A percentile compares a stretch with the other conserved stretches of the same genome.
These are phyloP conservation scores for Pleurotus ostreatus DNA, from an alignment of 768 basidiomycete species.

Conservation along the genomic window DNA sequence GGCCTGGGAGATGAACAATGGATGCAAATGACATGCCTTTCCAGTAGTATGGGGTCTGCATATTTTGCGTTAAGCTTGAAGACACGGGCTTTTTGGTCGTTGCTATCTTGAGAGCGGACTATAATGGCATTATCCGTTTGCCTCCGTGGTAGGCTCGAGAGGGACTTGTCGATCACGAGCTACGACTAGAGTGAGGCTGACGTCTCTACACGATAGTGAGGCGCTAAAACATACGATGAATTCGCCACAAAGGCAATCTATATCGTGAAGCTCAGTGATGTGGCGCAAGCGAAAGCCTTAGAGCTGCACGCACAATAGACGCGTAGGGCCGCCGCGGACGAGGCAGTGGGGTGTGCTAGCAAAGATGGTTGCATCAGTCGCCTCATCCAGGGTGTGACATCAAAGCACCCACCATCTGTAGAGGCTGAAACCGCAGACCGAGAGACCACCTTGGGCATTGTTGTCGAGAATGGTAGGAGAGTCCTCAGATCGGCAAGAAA, in stretches of 20 bases:
- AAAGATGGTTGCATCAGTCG: not conserved
- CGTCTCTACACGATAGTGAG: not conserved
- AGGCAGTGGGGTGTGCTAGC: slow-evolving; percentile 73
- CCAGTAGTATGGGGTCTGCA: slow-evolving; percentile 67
- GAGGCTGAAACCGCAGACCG: slow-evolving; percentile 87
- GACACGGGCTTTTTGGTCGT: slow-evolving; percentile 53
- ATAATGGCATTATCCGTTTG: slow-evolving; percentile 79
- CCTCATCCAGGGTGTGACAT: too few species aligned
- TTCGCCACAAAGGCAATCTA: slow-evolving; percentile 87
- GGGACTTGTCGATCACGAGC: slow-evolving; percentile 80
- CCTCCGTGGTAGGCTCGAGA: slow-evolving; percentile 64
- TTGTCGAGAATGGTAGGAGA: slow-evolving; percentile 5
- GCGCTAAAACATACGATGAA: slow-evolving; percentile 58
- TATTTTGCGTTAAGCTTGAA: slow-evolving; percentile 85
- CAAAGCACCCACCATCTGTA: slow-evolving; percentile 59
- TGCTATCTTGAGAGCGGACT: slow-evolving; percentile 67
- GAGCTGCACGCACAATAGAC: slow-evolving; percentile 60
- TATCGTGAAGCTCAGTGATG: slow-evolving; percentile 11
- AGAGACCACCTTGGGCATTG: slow-evolving; percentile 91
- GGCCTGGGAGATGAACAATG: too few species aligned
- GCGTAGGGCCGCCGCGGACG: slow-evolving; percentile 70
- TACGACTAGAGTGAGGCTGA: slow-evolving; percentile 21
- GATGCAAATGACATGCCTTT: slow-evolving; percentile 48
- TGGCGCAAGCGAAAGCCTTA: slow-evolving; percentile 14
- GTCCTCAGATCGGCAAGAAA: not conserved